A percentile compares a stretch with the other conserved stretches of the same genome.
Evolutionary conservation across 2,329 filamentous ascomycete genomes (phyloP).

Genomic region (Verticillium longisporum): DNA sequence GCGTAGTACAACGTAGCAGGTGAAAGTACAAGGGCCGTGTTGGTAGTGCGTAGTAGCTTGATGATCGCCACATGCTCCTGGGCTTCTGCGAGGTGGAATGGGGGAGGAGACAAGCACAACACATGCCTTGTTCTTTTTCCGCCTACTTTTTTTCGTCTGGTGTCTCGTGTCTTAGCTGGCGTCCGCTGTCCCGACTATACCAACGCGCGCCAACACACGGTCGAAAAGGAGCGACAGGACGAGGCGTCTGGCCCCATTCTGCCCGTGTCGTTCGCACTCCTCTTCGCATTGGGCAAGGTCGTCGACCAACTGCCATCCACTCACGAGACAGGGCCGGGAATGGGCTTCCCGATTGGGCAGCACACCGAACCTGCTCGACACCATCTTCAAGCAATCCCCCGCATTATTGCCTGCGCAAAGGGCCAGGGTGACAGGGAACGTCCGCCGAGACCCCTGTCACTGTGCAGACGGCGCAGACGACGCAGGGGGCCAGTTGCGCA

Average conservation of each 20-base stretch:
- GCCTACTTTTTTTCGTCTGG: not conserved
- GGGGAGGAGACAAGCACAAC: not conserved
- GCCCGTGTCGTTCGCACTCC: not conserved
- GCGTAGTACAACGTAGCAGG: not conserved
- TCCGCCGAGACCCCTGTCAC: not conserved
- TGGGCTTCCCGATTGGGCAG: constrained; percentile 10
- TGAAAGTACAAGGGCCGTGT: not conserved
- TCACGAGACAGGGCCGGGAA: constrained; percentile 9
- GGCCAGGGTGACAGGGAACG: not conserved
- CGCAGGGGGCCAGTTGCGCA: not conserved
- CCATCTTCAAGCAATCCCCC: constrained; percentile 11
- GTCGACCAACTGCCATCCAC: not conserved
- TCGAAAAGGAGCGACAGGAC: not conserved
- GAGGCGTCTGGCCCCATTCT: not conserved
- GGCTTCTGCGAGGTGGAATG: not conserved
- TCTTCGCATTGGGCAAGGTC: not conserved
- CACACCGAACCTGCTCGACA: constrained; percentile 11
- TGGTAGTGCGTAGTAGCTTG: not conserved
- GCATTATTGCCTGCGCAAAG: constrained; percentile 5
- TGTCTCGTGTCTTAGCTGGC: not conserved
- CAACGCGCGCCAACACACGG: not conserved
- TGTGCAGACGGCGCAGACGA: constrained; percentile 2
- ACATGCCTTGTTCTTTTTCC: not conserved
- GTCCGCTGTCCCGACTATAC: not conserved
- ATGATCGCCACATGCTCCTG: constrained; percentile 2